Base-by-base conservation (phyloP, 345 rosid species). In the Gossypium herbaceum region DNA sequence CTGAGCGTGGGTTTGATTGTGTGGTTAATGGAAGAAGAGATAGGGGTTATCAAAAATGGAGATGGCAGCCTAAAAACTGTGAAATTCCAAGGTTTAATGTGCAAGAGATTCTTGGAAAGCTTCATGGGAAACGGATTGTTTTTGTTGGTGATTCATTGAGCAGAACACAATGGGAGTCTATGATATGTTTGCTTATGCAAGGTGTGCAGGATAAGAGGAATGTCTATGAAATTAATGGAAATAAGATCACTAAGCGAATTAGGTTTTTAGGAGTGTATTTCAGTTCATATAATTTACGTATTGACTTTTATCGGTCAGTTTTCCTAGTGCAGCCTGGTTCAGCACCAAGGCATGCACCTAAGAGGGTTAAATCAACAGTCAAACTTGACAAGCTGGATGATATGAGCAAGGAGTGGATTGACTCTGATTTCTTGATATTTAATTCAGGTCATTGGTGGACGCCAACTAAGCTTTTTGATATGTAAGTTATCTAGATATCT, bases 371-470 rank as follows among this genome's bases (percentile, higher is more conserved):
- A 78, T 79, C 86, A 2, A 77, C 87, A 0, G 75, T 91, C 54
- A 84, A 41, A 72, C 82, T 90, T 59, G 93, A 87, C 59, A 80
- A 80, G 76, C 15, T 88, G 82, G 95, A 91, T 78, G 86, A 81
- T 64, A 85, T 86, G 73, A 87, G 87, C 87, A 81, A 84, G 17
- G 90, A 91, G 80, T 91, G 96, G 93, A 81, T 86, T 72, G 87
- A 91, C 79, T 78, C 93, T 11, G 96, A 91, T 72, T 79, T 82
- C 77, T 74, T 91, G 74, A 75, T 91, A 45, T 87, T 91, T 67
- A 91, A 91, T 80, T 84, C 96, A 16, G 93, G 91, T 63, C 96
- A 91, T 43, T 91, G 93, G 96, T 91, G 96, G 93, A 87, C 87
- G 3, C 85, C 84, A 17, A 85, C 83, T 45, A 91, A 91, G 83